Evolutionary conservation across 352 stramenopile genomes (phyloP), one percentile per base, ranked within the genome.

Genomic region (Phytophthora aleatoria): DNA sequence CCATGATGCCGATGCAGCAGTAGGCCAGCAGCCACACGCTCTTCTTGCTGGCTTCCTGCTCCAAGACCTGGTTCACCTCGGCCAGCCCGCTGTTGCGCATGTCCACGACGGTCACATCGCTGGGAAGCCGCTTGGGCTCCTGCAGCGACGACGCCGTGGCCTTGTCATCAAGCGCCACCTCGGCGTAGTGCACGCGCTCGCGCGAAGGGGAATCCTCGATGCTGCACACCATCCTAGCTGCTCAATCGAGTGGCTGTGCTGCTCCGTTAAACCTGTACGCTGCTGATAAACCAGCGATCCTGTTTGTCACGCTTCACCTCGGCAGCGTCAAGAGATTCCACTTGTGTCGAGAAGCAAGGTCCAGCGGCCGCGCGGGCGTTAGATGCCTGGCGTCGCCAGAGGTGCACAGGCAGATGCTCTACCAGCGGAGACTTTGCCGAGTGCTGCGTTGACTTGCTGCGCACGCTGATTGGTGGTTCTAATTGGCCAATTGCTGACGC

Each of bases 1-100:
- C 72, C 81, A 93, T 90, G 61, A 93, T 92, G 39, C 87, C 87
- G 11, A 90, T 38, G 63, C 87, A 94, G 71, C 87, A 95, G 62
- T 89, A 93, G 11, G 61, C 69, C 16, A 94, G 63, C 30, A 94
- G 61, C 79, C 78, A 89, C 8, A 81, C 43, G 51, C 70, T 79
- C 59, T 80, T 79, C 65, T 83, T 81, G 26, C 20, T 58, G 8
- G 48, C 62, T n/a, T 27, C 30, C 12, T 65, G 45, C 36, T 61
- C 45, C 24, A 42, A 62, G 5, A 57, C 31, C 43, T 59, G 49
- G 5, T 59, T 54, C 8, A 45, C 15, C n/a, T 70, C 43, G 20
- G 60, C 50, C 47, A 73, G 35, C n/a, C 54, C 56, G 53, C 45
- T 70, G 43, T 52, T 61, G 56, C 50, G 63, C 45, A 70, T 67